These are phyloP conservation scores for Nepenthes mirabilis DNA, from an alignment of 148 eudicot genomes.

Conservation along the genomic window DNA sequence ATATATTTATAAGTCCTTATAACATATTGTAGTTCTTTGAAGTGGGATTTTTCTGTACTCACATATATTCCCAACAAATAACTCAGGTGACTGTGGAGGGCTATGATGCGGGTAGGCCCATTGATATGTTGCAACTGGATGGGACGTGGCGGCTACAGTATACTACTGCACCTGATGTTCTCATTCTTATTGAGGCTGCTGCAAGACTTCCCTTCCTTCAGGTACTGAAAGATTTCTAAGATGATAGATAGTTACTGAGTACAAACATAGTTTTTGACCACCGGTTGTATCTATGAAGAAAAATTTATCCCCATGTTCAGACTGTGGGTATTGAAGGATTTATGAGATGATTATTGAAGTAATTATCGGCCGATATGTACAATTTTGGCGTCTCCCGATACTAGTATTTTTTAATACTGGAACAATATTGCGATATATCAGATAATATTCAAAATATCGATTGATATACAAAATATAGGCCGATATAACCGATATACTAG, in stretches of 20 bases:
- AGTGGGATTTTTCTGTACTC: neutral
- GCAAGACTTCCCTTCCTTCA: conserved; percentile 66
- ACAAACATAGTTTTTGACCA: neutral
- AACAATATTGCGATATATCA: too few species aligned
- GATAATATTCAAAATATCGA: too few species aligned
- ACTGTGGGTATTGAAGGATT: too few species aligned
- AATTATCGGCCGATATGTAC: too few species aligned
- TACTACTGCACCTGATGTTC: conserved; percentile 92
- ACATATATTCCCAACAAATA: neutral
- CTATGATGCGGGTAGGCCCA: conserved; percentile 40
- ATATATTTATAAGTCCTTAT: neutral
- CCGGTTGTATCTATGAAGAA: neutral
- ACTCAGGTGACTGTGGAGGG: conserved; percentile 58
- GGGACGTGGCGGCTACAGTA: conserved; percentile 96
- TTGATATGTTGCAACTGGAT: conserved; percentile 45
- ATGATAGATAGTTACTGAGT: neutral
- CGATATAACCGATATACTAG: too few species aligned
- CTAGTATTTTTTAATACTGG: too few species aligned
- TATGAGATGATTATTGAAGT: too few species aligned
- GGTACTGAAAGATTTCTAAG: conserved; percentile 17
- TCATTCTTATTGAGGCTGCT: conserved; percentile 66
- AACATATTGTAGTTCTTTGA: neutral
- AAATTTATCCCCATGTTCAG: too few species aligned
- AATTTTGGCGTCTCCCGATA: too few species aligned
- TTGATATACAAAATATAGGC: too few species aligned